Percentiles rank a stretch among this genome's conserved stretches.
Conservation (phyloP, 192 early-diverging fungal species). For the Pilobolus umbonatus region DNA sequence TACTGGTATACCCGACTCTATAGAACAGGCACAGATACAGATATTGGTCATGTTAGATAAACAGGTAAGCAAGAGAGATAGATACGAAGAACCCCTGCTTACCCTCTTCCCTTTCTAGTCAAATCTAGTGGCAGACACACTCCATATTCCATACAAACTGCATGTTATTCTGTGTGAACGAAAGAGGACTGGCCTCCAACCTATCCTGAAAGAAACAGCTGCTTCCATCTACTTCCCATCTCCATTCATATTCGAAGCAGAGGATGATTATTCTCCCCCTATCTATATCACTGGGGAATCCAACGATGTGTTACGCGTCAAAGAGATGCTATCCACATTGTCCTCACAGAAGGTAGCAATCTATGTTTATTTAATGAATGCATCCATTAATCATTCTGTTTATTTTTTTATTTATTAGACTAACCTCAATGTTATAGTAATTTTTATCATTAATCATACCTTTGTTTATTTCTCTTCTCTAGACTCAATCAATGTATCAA, state of each 20-base stretch:
- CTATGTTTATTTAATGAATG: background rate
- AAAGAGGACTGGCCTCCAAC: constrained; percentile 55
- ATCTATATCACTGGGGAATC: constrained; percentile 71
- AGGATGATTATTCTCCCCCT: constrained; percentile 33
- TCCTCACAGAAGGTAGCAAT: constrained; percentile 42
- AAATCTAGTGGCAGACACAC: constrained; percentile 36
- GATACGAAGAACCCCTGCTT: constrained; percentile 3
- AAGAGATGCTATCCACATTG: constrained; percentile 44
- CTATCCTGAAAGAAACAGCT: constrained; percentile 64
- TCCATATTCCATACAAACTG: constrained; percentile 45
- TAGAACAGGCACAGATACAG: constrained; percentile 22
- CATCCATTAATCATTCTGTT: no score
- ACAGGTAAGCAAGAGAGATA: constrained; percentile 38
- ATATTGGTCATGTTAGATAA: constrained; percentile 43
- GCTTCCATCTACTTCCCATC: constrained; percentile 73
- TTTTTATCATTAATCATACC: background rate
- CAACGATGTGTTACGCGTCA: constrained; percentile 48
- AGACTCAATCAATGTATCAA: constrained; percentile 44
- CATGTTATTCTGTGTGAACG: constrained; percentile 70
- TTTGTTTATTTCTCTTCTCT: constrained; percentile 19
- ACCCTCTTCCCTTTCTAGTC: constrained; percentile 29
- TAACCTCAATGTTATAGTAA: no score
- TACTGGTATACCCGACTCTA: constrained; percentile 23
- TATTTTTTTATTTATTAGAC: background rate
- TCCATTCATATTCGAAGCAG: constrained; percentile 39